These are phyloP conservation scores for Cytospora piceicola DNA, from an alignment of 2,329 filamentous ascomycete species.

Conservation along the genomic window DNA sequence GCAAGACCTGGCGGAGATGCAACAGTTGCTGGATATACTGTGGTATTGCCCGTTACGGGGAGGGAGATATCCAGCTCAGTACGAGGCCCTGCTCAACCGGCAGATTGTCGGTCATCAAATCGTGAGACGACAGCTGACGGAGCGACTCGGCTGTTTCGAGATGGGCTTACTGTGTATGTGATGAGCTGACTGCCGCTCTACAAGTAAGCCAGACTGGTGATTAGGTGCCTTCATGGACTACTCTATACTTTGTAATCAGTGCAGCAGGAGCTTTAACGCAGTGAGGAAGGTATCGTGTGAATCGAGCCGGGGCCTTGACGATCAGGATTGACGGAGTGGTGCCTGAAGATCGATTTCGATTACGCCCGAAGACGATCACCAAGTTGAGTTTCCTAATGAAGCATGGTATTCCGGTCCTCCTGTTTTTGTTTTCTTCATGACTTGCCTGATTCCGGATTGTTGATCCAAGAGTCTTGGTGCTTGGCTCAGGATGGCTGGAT, in stretches of 20 bases:
- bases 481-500: no score
- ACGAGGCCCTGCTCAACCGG: conserved; percentile 16
- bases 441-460: no score
- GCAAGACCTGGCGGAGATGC: conserved; percentile 56
- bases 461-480: not conserved
- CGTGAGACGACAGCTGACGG: not conserved
- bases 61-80: conserved; percentile 47
- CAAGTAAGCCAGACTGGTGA: not conserved
- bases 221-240: no score
- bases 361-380: not conserved
- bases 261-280: not conserved
- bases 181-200: not conserved
- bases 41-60: conserved; percentile 56
- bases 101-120: not conserved
- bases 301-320: conserved; percentile 11
- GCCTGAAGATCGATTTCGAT: conserved; percentile 4
- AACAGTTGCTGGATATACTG: conserved; percentile 50
- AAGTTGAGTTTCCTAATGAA: not conserved
- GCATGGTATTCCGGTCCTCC: no score
- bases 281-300: not conserved
- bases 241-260: not conserved
- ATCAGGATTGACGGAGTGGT: conserved; percentile 16
- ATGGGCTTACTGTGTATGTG: not conserved
- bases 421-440: no score
- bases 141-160: not conserved